Evolutionary conservation across 192 early-diverging fungal genomes (phyloP), one percentile per base, ranked within the genome.

Genomic region (Phycomyces nitens): DNA sequence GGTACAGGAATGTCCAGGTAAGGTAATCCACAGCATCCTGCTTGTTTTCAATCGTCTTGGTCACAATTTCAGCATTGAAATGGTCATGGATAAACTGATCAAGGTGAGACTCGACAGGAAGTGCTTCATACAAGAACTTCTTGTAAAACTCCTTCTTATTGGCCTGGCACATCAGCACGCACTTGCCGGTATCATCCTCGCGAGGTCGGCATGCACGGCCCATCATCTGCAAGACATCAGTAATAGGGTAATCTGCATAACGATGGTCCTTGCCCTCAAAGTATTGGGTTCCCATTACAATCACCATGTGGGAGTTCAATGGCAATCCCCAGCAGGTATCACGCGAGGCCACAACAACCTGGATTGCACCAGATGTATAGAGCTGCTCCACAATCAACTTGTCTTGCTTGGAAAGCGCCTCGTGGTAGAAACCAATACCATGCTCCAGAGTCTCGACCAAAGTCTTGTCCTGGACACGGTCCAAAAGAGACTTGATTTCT

Each of bases 11-110:
- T 26, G 96, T 94, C 97, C 97, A 99, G 0, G 97, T 99, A 58
- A 99, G 76, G 60, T 98, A 99, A 61, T 99, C 97, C 0, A 99
- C 94, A 0, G 97, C 97, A 70, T 98, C 96, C 72, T 99, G 94
- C 81, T 96, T 98, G 74, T 90, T 96, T 71, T 90, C 89, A 47
- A 99, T 94, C 0, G 94, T 94, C 69, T 91, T 90, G 29, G 94
- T 95, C 0, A 94, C 95, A 64, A 97, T 88, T 67, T 98, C 97
- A 20, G 94, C 92, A 75, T 96, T 97, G 79, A 99, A 94, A 76
- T 94, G 93, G 63, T 99, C 96, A 70, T 97, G 95, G 68, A 99
- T 77, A 69, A 90, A 90, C 52, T 89, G 88, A 63, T 99, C 93
- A 65, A 99, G 75, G 52, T 95, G 94, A 7, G 92, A 94, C 64